Conservation (phyloP, 2,329 filamentous ascomycete species). For the Phaeosphaeria sp. region DNA sequence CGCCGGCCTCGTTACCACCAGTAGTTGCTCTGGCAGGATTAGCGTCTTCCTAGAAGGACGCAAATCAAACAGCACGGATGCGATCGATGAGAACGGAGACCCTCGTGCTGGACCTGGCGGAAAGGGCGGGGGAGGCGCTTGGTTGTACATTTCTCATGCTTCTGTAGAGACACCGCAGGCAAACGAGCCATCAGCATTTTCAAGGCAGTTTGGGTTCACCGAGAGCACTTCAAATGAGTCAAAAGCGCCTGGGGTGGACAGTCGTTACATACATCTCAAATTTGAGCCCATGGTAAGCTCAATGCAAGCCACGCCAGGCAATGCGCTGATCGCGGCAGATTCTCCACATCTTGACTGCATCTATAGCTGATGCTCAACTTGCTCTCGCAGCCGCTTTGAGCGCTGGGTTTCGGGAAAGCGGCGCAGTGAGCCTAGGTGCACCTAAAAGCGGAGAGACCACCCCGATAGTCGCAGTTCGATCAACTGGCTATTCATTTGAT, state of each 20-base stretch:
- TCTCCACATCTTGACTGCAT: conserved; percentile 83
- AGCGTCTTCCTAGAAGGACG: conserved; percentile 87
- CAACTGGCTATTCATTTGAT: conserved; percentile 81
- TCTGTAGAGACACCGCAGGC: conserved; percentile 56
- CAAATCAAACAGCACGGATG: conserved; percentile 49
- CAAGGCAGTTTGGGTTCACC: conserved; percentile 50
- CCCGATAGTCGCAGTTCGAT: conserved; percentile 85
- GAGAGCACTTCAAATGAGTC: conserved; percentile 4
- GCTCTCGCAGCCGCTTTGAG: conserved; percentile 77
- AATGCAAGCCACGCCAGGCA: neutral
- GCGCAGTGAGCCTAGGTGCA: conserved; percentile 70
- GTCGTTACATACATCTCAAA: conserved; percentile 76
- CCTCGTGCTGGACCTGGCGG: conserved; percentile 72
- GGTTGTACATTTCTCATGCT: conserved; percentile 89
- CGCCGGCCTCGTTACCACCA: conserved; percentile 84
- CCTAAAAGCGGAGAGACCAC: conserved; percentile 52
- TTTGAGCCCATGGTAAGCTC: conserved; percentile 88
- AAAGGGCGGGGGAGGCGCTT: conserved; percentile 78
- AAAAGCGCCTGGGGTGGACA: conserved; percentile 27
- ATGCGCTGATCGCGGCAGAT: conserved; percentile 65
- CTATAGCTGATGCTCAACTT: conserved; percentile 74
- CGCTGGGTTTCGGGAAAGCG: conserved; percentile 89
- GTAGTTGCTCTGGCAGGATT: conserved; percentile 87
- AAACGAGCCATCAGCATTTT: conserved; percentile 16
- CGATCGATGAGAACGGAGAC: conserved; percentile 20